phyloP scores from a whole-genome alignment of 495 filamentous ascomycete species.

The Neurospora sp. region DNA sequence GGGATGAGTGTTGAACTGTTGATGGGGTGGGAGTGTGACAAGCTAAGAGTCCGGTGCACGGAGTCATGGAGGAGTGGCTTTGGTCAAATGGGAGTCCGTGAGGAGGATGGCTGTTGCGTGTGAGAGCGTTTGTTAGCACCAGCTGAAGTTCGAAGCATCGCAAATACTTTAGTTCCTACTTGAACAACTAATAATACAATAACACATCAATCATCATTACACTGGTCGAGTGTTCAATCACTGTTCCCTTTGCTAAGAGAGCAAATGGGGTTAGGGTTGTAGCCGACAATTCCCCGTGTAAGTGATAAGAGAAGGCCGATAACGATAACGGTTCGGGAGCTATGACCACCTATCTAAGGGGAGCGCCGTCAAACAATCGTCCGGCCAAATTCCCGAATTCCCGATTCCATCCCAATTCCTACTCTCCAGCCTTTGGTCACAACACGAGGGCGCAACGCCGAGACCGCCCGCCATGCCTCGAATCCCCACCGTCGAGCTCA shows the following conservation, averaged over 20 bases:
- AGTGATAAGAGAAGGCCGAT: neutral
- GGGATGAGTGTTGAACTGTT: neutral
- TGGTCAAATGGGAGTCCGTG: neutral
- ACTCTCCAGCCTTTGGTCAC: neutral
- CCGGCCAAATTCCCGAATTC: neutral
- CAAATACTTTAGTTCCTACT: too few relatives aligned
- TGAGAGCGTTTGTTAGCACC: neutral
- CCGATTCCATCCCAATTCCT: neutral
- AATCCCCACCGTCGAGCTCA: slow-evolving; percentile 27
- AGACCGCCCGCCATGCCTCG: slow-evolving; percentile 20
- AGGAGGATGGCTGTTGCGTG: neutral
- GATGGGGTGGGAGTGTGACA: too few relatives aligned
- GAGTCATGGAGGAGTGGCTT: neutral
- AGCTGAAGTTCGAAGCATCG: neutral
- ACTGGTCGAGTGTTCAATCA: neutral
- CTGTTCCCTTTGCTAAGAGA: neutral
- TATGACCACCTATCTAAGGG: neutral
- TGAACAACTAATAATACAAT: too few relatives aligned
- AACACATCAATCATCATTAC: neutral
- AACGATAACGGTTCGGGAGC: neutral
- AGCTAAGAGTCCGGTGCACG: neutral
- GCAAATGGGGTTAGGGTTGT: neutral
- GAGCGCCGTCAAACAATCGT: neutral
- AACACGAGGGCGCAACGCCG: neutral
- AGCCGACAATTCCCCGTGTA: neutral